These are phyloP conservation scores for Sparassis latifolia DNA, from an alignment of 1,284 basidiomycete species.

Conservation along the genomic window DNA sequence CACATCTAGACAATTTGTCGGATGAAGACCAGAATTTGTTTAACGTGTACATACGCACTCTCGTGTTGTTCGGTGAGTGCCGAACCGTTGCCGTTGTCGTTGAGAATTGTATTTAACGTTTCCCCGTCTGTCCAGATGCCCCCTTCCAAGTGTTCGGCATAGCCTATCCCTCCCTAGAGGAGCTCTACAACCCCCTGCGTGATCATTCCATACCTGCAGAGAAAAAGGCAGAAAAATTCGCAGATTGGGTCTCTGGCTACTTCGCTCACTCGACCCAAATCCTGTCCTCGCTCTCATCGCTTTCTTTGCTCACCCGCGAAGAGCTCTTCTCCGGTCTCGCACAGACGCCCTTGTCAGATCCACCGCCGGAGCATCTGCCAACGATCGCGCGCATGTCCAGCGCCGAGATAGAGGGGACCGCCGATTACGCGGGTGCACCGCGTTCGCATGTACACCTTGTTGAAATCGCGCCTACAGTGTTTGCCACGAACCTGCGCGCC, in stretches of 20 bases:
- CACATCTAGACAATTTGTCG: conserved; percentile 4
- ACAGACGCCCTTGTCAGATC: not conserved
- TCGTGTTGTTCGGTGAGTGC: conserved; percentile 11
- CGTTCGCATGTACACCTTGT: conserved; percentile 2
- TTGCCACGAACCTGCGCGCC: conserved; percentile 2
- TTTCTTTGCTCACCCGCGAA: not conserved
- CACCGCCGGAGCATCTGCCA: not conserved
- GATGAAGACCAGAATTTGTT: conserved; percentile 2
- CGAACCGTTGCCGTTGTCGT: not conserved
- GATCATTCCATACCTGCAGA: conserved; percentile 1
- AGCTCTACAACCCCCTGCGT: not conserved
- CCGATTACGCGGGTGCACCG: not conserved
- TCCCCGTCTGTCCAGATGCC: not conserved
- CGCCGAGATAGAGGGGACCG: not conserved
- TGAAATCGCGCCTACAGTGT: conserved; percentile 4
- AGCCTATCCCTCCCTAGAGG: not conserved
- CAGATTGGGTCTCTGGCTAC: conserved; percentile 6
- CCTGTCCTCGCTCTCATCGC: conserved; percentile 1
- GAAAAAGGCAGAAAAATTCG: not conserved
- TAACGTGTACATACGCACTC: conserved; percentile 7
- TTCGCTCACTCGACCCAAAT: conserved; percentile 1
- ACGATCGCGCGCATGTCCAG: conserved; percentile 3
- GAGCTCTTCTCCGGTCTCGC: conserved; percentile 2
- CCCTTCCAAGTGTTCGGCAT: not conserved
- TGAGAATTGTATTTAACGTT: not conserved